A percentile compares a stretch with the other conserved stretches of the same genome.
These are phyloP conservation scores for Aphanocladium album DNA, from an alignment of 2,329 filamentous ascomycete genomes.

Conservation along the genomic window DNA sequence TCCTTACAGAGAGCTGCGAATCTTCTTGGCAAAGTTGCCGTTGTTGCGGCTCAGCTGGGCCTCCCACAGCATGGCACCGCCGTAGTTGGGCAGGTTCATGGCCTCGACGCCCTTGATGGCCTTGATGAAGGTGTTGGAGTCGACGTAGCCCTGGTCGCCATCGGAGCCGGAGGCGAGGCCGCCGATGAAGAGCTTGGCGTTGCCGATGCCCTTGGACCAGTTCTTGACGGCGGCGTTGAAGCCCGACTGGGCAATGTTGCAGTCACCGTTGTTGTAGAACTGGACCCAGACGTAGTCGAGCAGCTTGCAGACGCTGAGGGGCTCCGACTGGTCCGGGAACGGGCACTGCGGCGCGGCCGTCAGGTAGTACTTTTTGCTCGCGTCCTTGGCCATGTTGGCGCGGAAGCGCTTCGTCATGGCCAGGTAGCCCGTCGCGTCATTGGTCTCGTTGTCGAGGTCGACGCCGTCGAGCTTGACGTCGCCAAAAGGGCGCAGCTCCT, in stretches of 20 bases:
- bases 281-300: constrained; percentile 58
- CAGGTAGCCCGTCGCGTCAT: constrained; percentile 54
- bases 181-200: constrained; percentile 56
- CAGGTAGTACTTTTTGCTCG: constrained; percentile 48
- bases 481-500: constrained; percentile 59
- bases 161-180: constrained; percentile 50
- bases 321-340: constrained; percentile 53
- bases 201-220: constrained; percentile 57
- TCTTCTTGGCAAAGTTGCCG: constrained; percentile 35
- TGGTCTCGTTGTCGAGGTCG: constrained; percentile 60
- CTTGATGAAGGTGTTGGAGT: constrained; percentile 35
- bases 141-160: constrained; percentile 47
- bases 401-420: constrained; percentile 55
- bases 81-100: constrained; percentile 53
- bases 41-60: constrained; percentile 50
- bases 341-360: constrained; percentile 62
- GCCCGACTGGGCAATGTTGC: constrained; percentile 42
- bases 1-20: constrained; percentile 10
- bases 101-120: constrained; percentile 43
- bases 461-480: constrained; percentile 64
- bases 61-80: constrained; percentile 65
- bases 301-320: constrained; percentile 18
- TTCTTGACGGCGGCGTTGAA: constrained; percentile 58
- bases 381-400: constrained; percentile 44
- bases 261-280: constrained; percentile 64